phyloP scores from a whole-genome alignment of 805 yeast genomes.

The Nakazawaea sp. region DNA sequence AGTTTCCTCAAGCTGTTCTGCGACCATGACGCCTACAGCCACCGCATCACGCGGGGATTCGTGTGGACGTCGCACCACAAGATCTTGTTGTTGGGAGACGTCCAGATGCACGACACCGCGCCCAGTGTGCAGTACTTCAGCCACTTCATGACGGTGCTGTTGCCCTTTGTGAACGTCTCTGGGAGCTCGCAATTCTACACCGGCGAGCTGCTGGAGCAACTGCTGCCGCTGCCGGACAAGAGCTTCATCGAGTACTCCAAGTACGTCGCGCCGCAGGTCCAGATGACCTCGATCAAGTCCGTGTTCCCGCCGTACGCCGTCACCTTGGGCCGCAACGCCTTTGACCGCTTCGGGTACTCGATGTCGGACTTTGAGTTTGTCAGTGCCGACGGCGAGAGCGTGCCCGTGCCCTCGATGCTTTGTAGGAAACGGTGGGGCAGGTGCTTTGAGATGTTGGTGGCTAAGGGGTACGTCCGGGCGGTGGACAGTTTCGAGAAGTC shows the following conservation, averaged over 20 bases:
- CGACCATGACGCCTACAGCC: slow-evolving; percentile 45
- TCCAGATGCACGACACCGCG: slow-evolving; percentile 35
- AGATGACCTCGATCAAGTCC: slow-evolving; percentile 58
- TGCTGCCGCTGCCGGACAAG: slow-evolving; percentile 5
- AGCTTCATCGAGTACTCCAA: slow-evolving; percentile 67
- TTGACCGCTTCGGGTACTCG: slow-evolving; percentile 57
- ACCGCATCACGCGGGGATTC: slow-evolving; percentile 60
- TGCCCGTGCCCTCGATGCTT: slow-evolving; percentile 53
- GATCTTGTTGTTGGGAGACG: slow-evolving; percentile 53
- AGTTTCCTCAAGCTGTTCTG: slow-evolving; percentile 50
- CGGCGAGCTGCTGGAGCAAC: neutral
- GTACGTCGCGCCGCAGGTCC: slow-evolving; percentile 67
- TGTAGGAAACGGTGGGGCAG: slow-evolving; percentile 75
- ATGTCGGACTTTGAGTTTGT: slow-evolving; percentile 68
- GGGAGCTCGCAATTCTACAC: slow-evolving; percentile 12
- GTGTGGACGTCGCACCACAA: slow-evolving; percentile 78
- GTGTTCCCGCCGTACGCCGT: slow-evolving; percentile 75
- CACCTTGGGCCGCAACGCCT: slow-evolving; percentile 68
- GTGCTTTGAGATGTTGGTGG: slow-evolving; percentile 53
- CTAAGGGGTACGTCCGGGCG: slow-evolving; percentile 60
- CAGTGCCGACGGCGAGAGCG: slow-evolving; percentile 62
- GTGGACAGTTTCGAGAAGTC: slow-evolving; percentile 21
- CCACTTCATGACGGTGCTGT: slow-evolving; percentile 37
- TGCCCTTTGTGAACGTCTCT: slow-evolving; percentile 45
- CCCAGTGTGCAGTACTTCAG: slow-evolving; percentile 43